A percentile compares a stretch with the other conserved stretches of the same genome.
These are phyloP conservation scores for Thalassiosira exigua DNA, from an alignment of 352 stramenopile genomes.

Conservation along the genomic window DNA sequence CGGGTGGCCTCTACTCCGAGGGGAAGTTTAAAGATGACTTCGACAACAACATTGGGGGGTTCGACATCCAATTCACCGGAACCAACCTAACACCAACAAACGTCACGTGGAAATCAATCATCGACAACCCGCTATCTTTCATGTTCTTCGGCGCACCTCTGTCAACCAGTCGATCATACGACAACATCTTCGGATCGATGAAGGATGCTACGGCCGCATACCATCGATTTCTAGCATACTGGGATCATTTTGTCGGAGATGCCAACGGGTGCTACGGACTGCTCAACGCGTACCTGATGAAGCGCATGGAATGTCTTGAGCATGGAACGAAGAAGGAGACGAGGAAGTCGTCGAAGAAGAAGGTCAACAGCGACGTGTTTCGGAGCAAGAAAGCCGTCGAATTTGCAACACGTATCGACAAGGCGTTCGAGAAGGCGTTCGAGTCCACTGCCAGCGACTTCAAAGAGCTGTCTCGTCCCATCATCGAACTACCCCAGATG, in stretches of 20 bases:
- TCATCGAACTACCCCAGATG: neutral
- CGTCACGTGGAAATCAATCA: constrained; percentile 5
- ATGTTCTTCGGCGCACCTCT: constrained; percentile 28
- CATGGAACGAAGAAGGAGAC: neutral
- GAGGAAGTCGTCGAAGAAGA: neutral
- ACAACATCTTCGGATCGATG: neutral
- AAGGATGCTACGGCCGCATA: neutral
- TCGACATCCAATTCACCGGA: neutral
- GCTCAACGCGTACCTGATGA: constrained; percentile 4
- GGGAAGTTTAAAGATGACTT: neutral
- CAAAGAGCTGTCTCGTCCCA: constrained; percentile 4
- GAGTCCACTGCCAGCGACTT: constrained; percentile 8
- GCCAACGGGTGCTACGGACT: neutral
- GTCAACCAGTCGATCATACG: neutral
- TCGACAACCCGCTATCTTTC: constrained; percentile 1
- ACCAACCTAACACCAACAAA: neutral
- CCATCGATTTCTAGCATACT: constrained; percentile 1
- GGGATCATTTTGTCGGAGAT: constrained; percentile 2
- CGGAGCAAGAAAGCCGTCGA: neutral
- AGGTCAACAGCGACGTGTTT: neutral
- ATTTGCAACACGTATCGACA: neutral
- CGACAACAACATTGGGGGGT: neutral
- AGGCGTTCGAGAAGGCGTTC: neutral
- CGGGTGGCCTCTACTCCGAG: neutral
- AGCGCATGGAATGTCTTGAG: neutral